Evolutionary conservation across 2,329 filamentous ascomycete species (phyloP), one percentile per base, ranked within the genome.

Genomic region (Onygenales sp.): DNA sequence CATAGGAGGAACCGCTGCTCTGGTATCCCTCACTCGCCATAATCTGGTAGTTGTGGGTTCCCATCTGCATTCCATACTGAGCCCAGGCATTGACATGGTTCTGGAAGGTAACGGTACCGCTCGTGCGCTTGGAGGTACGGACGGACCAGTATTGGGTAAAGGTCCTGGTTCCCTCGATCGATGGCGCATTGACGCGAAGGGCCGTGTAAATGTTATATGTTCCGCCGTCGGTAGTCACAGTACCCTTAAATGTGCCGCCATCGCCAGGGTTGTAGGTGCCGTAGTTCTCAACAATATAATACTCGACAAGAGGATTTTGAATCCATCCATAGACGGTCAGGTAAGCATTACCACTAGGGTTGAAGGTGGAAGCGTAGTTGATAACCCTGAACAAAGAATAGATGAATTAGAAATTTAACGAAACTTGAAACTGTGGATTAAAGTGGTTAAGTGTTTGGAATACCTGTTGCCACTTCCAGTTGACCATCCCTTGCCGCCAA

Each of bases 401-500:
- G 17, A 43, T 27, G 21, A 40, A 14, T 40, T 40, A 40, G 37
- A 40, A 11, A 40, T 14, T 40, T 40, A 40, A 6, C 11, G 10
- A 27, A 27, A 27, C 21, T 4, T 39, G 36, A 1, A 9, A 39
- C 13, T 5, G 36, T 39, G 9, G 36, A n/a, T 10, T 39, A n/a
- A 9, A 9, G 36, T 9, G 36, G 2, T 39, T 39, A 39, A 39
- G 13, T 2, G 36, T 3, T 39, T 39, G 42, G 42, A 43, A 43
- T 13, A 14, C 10, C 43, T 44, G 36, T 17, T 51, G 34, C 17
- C n/a, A 21, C 14, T 37, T 6, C 49, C 42, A 3, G n/a, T 11
- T 13, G 17, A 21, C 78, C 79, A 82, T 37, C 80, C 80, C 66
- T 82, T 82, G 34, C 80, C 80, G 54, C 70, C 77, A 34, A 80